phyloP scores from a whole-genome alignment of 2,329 filamentous ascomycete species.

The Pyrenophora seminiperda region DNA sequence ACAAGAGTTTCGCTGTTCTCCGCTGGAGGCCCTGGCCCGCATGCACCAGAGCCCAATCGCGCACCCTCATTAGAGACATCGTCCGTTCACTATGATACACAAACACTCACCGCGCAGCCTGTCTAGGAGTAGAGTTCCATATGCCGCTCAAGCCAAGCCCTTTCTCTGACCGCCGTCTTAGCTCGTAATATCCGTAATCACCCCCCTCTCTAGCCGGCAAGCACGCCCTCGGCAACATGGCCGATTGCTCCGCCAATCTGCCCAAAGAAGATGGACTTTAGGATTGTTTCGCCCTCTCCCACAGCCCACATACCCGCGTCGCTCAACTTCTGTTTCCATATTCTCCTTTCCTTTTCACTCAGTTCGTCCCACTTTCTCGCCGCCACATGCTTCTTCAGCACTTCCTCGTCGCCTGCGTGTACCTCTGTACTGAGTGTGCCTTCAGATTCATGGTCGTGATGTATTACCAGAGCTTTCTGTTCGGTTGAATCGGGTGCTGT shows the following conservation, averaged over 20 bases:
- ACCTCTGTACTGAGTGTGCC: slow-evolving; percentile 51
- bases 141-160: slow-evolving; percentile 1
- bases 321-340: slow-evolving; percentile 72
- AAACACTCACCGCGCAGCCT: slow-evolving; percentile 16
- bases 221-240: slow-evolving; percentile 43
- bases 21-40: background rate
- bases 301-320: slow-evolving; percentile 80
- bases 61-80: slow-evolving; percentile 7
- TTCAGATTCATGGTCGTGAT: slow-evolving; percentile 44
- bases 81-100: slow-evolving; percentile 8
- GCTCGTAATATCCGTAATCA: background rate
- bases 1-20: background rate
- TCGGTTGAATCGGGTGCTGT: slow-evolving; percentile 5
- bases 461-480: slow-evolving; percentile 51
- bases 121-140: background rate
- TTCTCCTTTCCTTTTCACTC: slow-evolving; percentile 62
- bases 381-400: slow-evolving; percentile 47
- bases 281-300: slow-evolving; percentile 74
- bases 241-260: slow-evolving; percentile 67
- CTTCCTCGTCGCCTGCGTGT: slow-evolving; percentile 39
- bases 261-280: slow-evolving; percentile 78
- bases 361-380: slow-evolving; percentile 76
- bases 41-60: slow-evolving; percentile 2
- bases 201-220: slow-evolving; percentile 16
- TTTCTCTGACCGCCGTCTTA: background rate